These are phyloP conservation scores for Arthrobotrys musiformis DNA, from an alignment of 2,329 filamentous ascomycete species.

Conservation along the genomic window DNA sequence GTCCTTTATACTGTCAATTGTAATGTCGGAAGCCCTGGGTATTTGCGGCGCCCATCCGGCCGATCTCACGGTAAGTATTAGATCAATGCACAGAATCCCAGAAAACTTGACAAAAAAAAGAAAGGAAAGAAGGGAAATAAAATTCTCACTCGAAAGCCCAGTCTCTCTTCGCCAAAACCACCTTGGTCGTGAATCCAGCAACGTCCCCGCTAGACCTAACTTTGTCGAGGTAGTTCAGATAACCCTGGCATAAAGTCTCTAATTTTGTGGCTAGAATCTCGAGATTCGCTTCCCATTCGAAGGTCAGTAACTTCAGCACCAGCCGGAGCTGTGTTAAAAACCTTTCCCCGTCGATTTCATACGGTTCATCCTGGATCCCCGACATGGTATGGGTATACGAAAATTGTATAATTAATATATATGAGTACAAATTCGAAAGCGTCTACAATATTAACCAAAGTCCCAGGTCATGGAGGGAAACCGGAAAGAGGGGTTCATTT, in stretches of 20 bases:
- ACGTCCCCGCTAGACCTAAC: not conserved
- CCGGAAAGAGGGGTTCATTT: not conserved
- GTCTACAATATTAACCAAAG: not conserved
- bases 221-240: constrained; percentile 5
- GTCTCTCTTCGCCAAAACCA: too few relatives aligned
- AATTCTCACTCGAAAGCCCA: not conserved
- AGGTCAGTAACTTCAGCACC: constrained; percentile 38
- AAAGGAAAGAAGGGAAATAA: not conserved
- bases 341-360: constrained; percentile 43
- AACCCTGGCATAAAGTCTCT: constrained; percentile 27
- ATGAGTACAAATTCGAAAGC: not conserved
- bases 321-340: constrained; percentile 44
- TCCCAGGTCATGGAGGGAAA: too few relatives aligned
- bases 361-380: constrained; percentile 2
- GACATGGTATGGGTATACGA: not conserved
- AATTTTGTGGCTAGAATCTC: constrained; percentile 45
- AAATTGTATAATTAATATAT: not conserved
- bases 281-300: constrained; percentile 49
- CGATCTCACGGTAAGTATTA: not conserved
- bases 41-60: not conserved
- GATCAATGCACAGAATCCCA: not conserved
- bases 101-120: not conserved
- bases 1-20: not conserved
- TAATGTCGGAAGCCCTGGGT: not conserved
- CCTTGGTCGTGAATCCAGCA: too few relatives aligned